Evolutionary conservation across 192 early-diverging fungal species (phyloP).

Genomic region (Spinellus fusiger): DNA sequence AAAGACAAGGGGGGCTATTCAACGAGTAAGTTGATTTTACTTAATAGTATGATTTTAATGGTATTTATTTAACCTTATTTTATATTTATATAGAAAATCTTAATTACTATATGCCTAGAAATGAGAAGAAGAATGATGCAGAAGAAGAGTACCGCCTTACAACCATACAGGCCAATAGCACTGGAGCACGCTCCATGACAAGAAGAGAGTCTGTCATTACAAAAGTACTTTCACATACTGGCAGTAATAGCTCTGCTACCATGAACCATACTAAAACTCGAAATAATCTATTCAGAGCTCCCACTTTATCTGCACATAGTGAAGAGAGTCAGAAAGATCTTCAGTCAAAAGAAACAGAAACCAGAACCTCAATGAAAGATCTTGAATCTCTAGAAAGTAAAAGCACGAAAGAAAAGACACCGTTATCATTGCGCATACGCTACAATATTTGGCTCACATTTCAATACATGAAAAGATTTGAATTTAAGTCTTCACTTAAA

Average conservation of each 20-base stretch:
- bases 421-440: conserved; percentile 24
- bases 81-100: conserved; percentile 6
- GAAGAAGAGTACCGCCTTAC: conserved; percentile 16
- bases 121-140: background rate
- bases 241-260: background rate
- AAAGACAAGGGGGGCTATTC: conserved; percentile 26
- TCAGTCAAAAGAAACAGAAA: background rate
- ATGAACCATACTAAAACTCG: background rate
- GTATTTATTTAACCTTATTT: background rate
- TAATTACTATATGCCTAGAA: conserved; percentile 6
- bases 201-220: background rate
- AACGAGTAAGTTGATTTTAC: conserved; percentile 2
- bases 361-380: background rate
- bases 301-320: background rate
- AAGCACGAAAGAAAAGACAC: conserved; percentile 4
- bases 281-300: background rate
- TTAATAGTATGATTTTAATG: background rate
- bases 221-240: background rate
- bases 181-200: background rate
- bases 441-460: conserved; percentile 36
- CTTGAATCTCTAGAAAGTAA: background rate
- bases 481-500: conserved; percentile 46
- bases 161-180: conserved; percentile 2
- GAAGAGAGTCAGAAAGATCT: background rate
- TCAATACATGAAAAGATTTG: conserved; percentile 34